Base-by-base conservation (phyloP, 108 stramenopile genomes). In the Cyclostephanos tholiformis region DNA sequence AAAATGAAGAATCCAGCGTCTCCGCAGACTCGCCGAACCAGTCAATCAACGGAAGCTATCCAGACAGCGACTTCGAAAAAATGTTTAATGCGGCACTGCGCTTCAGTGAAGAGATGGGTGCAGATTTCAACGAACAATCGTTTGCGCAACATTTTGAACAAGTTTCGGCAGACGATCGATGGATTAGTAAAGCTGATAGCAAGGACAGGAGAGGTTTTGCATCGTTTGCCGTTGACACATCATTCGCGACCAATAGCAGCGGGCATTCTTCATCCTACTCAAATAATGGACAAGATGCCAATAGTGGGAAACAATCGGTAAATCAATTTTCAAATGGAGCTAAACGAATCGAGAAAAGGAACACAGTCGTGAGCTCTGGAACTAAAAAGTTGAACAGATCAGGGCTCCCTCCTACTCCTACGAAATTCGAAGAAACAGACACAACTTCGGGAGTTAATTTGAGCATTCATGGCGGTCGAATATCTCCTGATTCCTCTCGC, bases 191-290 rank as follows among this genome's bases (percentile, higher is more conserved):
- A 26, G 49, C 67, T 63, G 20, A 22, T n/a, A 3, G 55, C 14
- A 55, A 53, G 35, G 67, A 39, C 16, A 77, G 71, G 39, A 77
- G 69, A 23, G 49, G 63, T 43, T 77, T 69, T 30, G 68, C 69
- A 3, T 76, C 75, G 29, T 76, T 76, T 69, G 75, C 75, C 13
- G 75, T 62, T 22, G 71, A 72, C 68, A 69, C 67, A 32, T 76
- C 75, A 16, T 76, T 76, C 63, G 61, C 29, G 2, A 72, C 51
- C 16, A 52, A 23, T 14, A 51, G 55, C 29, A 68, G 35, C 49
- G 12, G 52, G 38, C 23, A 68, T 20, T 19, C 23, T 14, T 55
- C 72, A 23, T 67, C 65, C 27, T 38, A 29, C 8, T 17, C 11
- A 7, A 26, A 39, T 1, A 67, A 52, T 13, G 2, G 17, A 35